These are phyloP conservation scores for Nakaseomyces delphensis DNA, from an alignment of 1,139 yeast genomes.

Conservation along the genomic window DNA sequence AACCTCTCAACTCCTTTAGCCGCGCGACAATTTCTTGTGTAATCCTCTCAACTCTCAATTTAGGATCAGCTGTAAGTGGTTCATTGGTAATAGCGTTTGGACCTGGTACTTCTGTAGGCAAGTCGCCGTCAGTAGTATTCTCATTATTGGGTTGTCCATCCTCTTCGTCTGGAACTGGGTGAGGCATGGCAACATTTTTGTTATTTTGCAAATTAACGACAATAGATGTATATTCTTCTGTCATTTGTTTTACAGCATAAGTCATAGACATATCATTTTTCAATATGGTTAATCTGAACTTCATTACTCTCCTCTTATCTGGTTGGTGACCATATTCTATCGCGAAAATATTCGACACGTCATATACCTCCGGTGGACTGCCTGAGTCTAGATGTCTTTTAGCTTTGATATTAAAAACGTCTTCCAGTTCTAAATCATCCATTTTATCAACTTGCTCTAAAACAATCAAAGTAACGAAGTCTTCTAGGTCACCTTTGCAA, in stretches of 20 bases:
- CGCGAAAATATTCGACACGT: conserved; percentile 18
- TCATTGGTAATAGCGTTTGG: background rate
- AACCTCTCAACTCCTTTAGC: conserved; percentile 15
- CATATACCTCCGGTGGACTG: conserved; percentile 16
- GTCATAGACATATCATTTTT: conserved; percentile 16
- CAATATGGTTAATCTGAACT: conserved; percentile 19
- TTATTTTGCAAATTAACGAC: conserved; percentile 15
- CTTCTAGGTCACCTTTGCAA: conserved; percentile 21
- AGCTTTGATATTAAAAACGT: conserved; percentile 20
- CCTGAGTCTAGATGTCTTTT: conserved; percentile 8
- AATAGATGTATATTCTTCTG: conserved; percentile 15
- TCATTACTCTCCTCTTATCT: conserved; percentile 9
- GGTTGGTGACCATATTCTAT: conserved; percentile 11
- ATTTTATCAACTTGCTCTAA: conserved; percentile 20
- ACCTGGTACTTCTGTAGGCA: background rate
- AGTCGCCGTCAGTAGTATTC: conserved; percentile 4
- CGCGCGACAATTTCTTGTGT: conserved; percentile 6
- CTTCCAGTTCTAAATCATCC: conserved; percentile 22
- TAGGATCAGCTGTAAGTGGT: background rate
- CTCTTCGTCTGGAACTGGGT: background rate
- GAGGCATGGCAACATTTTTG: conserved; percentile 10
- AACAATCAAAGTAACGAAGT: conserved; percentile 20
- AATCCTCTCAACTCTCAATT: conserved; percentile 6
- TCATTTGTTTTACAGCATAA: conserved; percentile 13
- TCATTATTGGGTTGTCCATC: conserved; percentile 5